Base-by-base conservation (phyloP, 2,329 filamentous ascomycete species). In the Falciphora oryzae region DNA sequence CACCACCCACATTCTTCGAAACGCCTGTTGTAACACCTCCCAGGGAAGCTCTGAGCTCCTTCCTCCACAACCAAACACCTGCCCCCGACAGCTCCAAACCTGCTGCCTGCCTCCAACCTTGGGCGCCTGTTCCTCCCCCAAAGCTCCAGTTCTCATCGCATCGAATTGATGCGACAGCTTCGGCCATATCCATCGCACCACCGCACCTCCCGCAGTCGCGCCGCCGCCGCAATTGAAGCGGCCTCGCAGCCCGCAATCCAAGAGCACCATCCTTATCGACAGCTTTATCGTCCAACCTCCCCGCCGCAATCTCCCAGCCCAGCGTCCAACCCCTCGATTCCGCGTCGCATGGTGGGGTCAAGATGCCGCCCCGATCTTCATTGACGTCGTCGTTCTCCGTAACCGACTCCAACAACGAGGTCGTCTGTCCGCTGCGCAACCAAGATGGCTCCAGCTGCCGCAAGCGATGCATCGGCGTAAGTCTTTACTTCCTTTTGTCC, bases 381-480 rank as follows among this genome's bases (percentile, higher is more conserved):
- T 84, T 96, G 75, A 95, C 91, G 68, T 92, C 91, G 75, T 95
- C 92, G 69, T 97, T 97, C 78, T 93, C 92, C 70, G 91, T 96
- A 73, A 91, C 91, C 73, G 92, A 97, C 82, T 50, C 53, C 62
- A 94, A 91, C 78, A 96, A 96, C 78, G 94, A 98, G 80, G 95
- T 99, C 75, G 91, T 97, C 74, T 99, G 95, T 80, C 95, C 95
- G 70, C 83, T 99, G 78, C 89, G 88, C 75, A 97, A 97, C 76
- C 93, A 97, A 75, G 95, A 99, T 86, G 92, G 92, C 76, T 97
- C 93, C 71, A 92, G 89, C 80, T 99, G 95, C 83, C 89, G 94
- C 77, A 99, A 99, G 83, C 87, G 94, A 83, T 99, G 95, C 81
- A 89, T 96, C 75, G 95, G 95, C 79, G 95, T 98, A 85, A 92